A percentile compares a stretch with the other conserved stretches of the same genome.
Conservation (phyloP, 257 asterid genomes). For the Ligustrum vulgare region DNA sequence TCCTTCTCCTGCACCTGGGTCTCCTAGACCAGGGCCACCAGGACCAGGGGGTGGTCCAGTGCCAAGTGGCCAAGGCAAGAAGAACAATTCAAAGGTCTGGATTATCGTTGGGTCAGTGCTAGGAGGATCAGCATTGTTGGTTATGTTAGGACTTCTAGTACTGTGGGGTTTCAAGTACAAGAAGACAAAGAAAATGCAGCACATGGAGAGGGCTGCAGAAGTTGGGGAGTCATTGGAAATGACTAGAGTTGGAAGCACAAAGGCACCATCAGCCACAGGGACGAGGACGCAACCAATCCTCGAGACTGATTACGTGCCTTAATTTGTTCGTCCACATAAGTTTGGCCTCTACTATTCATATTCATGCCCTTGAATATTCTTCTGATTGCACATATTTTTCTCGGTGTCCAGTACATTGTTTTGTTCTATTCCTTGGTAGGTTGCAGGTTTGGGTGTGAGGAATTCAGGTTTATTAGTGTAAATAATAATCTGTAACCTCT, state of each 20-base stretch:
- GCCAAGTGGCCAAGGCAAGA: conserved; percentile 12
- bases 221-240: conserved; percentile 44
- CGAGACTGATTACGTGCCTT: conserved; percentile 45
- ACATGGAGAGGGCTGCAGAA: conserved; percentile 79
- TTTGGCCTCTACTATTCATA: conserved; percentile 3
- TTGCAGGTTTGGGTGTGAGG: conserved; percentile 15
- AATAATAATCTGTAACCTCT: conserved; percentile 19
- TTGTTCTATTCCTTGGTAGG: neutral
- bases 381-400: conserved; percentile 18
- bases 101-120: conserved; percentile 47
- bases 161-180: conserved; percentile 42
- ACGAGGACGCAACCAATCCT: conserved; percentile 48
- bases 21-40: conserved; percentile 7
- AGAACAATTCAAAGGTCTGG: conserved; percentile 40
- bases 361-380: conserved; percentile 23
- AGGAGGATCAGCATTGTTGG: conserved; percentile 51
- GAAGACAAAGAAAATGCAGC: conserved; percentile 49
- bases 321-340: conserved; percentile 5
- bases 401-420: conserved; percentile 13
- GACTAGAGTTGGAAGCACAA: conserved; percentile 45
- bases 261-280: conserved; percentile 46
- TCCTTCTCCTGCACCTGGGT: conserved; percentile 34
- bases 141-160: conserved; percentile 38
- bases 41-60: conserved; percentile 5
- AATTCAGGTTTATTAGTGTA: conserved; percentile 22